Base-by-base conservation (phyloP, 805 yeast genomes). In the Nakazawaea ishiwadae region DNA sequence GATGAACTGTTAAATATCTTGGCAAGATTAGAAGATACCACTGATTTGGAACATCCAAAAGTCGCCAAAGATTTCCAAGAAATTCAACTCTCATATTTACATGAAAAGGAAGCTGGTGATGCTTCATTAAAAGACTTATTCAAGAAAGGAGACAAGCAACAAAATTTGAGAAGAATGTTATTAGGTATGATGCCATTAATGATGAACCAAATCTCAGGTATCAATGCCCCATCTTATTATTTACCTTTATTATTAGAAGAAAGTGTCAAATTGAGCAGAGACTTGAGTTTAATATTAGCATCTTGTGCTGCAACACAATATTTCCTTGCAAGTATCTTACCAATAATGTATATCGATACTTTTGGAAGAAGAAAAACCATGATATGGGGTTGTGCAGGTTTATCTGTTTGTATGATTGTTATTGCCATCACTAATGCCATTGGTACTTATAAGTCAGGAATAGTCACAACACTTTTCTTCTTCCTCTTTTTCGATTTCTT, bases 131-230 rank as follows among this genome's bases (percentile, higher is more conserved):
- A 63, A 61, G 79, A 60, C 34, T 47, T 69, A 32, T 52, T 65
- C 42, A 54, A 63, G 16, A 54, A 59, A 32, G 65, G 68, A 15
- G 43, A 40, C 21, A 77, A 77, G 54, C 69, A 79, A 37, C 84
- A 78, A 60, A 79, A 80, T 54, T 62, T 79, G 52, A 75, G 71
- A 55, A 67, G 83, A 66, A 75, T 77, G 66, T 42, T 76, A 31
- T 63, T 81, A 45, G 85, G 86, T 53, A 65, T 83, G 4, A 76
- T 83, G 12, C 63, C 82, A 17, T 85, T 80, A 60, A 78, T 81
- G 52, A 76, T 77, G 72, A 84, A 78, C 62, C 86, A 81, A 59
- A 73, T 80, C 51, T 75, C 83, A 39, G 87, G 87, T 52, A 76
- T 83, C 61, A 81, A 81, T 51, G 83, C 84, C 34, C 79, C 81